Base-by-base conservation (phyloP, 768 basidiomycete species). In the Mrakia gelida region DNA sequence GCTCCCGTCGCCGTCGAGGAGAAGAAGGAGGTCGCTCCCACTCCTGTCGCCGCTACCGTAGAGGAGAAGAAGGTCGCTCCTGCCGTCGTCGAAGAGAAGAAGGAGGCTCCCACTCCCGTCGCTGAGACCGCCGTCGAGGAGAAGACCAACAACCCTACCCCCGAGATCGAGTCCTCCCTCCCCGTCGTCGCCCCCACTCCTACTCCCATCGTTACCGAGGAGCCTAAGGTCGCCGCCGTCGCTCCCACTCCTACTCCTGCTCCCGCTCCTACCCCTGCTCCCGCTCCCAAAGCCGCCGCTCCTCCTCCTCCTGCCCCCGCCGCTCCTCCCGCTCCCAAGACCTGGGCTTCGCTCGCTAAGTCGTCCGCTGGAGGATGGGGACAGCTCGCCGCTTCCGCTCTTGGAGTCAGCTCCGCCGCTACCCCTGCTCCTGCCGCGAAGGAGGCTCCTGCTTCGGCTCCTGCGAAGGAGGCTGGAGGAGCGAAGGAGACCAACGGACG, bases 341-440 rank as follows among this genome's bases (percentile, higher is more conserved):
- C 91, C 0, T 98, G 95, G 95, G 95, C 95, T 0, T 92, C 91
- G 76, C 89, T 97, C 65, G 91, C 90, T 82, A 92, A 92, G 83
- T 77, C 54, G 30, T 45, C 63, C 2, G 54, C 71, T 32, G 77
- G 81, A 28, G 81, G 81, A 18, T 96, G 94, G 95, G 93, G 93
- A 63, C 89, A 91, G 23, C 91, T 85, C 45, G 59, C 74, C 21
- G 59, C 74, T 52, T 56, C 78, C 43, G 68, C 78, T 63, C 79
- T 81, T 30, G 81, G 83, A 52, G 41, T 49, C 81, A 67, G n/a
- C n/a, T 71, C 84, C 38, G 81, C 83, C 11, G 80, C 81, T 38
- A 79, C 81, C 4, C 43, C 79, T 18, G 86, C 88, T 10, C 84
- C 84, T 71, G 78, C 81, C 43, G 71, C 81, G 26, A 80, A 49